A percentile compares a stretch with the other conserved stretches of the same genome.
These are phyloP conservation scores for Lobosporangium transversale DNA, from an alignment of 192 early-diverging fungal species.

Conservation along the genomic window DNA sequence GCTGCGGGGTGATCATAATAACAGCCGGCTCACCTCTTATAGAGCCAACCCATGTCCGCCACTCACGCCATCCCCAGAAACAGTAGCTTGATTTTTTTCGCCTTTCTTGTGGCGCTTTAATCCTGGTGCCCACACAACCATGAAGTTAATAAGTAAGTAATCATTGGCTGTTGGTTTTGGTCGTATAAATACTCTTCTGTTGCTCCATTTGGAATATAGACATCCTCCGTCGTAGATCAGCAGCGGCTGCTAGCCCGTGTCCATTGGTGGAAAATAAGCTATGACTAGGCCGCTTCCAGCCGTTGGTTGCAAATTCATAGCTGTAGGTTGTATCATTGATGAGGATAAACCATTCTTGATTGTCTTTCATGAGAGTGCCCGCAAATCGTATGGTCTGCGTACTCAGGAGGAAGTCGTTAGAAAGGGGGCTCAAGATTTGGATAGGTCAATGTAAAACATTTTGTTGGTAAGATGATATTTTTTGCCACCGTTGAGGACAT, in stretches of 20 bases:
- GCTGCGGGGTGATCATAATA: no score
- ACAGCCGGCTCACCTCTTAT: no score
- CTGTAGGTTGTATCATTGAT: slow-evolving; percentile 6
- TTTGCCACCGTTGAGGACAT: no score
- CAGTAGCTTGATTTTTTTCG: no score
- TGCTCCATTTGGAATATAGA: not conserved
- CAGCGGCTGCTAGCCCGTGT: not conserved
- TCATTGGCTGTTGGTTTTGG: slow-evolving; percentile 6
- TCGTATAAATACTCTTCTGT: not conserved
- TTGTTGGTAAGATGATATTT: not conserved
- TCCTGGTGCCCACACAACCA: no score
- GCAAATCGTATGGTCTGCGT: not conserved
- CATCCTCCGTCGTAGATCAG: not conserved
- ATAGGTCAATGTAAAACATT: slow-evolving; percentile 19
- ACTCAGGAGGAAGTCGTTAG: not conserved
- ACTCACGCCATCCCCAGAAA: no score
- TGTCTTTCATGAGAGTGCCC: slow-evolving; percentile 2
- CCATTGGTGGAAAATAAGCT: not conserved
- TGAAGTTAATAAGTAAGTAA: no score
- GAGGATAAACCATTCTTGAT: slow-evolving; percentile 14
- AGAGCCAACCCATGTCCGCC: no score
- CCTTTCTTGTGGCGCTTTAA: no score
- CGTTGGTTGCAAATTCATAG: not conserved
- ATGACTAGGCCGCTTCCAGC: not conserved
- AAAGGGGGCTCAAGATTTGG: not conserved